A percentile compares a stretch with the other conserved stretches of the same genome.
phyloP scores from a whole-genome alignment of 2,329 filamentous ascomycete species.

The Pseudocercospora crystallina region DNA sequence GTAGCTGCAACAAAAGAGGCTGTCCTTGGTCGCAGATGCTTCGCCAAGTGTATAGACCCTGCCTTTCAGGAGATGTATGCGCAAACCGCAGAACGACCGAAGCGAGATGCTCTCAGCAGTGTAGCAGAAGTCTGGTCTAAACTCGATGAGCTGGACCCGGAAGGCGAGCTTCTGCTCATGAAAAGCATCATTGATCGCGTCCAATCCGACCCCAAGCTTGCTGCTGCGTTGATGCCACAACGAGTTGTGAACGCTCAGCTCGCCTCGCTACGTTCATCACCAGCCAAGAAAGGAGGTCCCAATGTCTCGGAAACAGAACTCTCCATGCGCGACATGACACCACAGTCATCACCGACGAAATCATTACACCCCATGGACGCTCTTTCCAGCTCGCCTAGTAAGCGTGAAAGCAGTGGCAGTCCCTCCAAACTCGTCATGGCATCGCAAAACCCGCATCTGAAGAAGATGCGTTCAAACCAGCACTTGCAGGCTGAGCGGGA shows the following conservation, averaged over 20 bases:
- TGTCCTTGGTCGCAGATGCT: slow-evolving; percentile 75
- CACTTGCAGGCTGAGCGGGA: slow-evolving; percentile 43
- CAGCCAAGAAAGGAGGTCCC: slow-evolving; percentile 24
- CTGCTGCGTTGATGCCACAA: slow-evolving; percentile 44
- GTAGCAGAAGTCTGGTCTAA: slow-evolving; percentile 83
- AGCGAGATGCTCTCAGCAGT: slow-evolving; percentile 78
- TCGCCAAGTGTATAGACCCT: slow-evolving; percentile 77
- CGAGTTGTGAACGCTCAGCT: slow-evolving; percentile 37
- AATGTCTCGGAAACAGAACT: slow-evolving; percentile 22
- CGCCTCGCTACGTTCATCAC: slow-evolving; percentile 32
- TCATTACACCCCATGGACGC: slow-evolving; percentile 11
- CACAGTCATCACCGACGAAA: slow-evolving; percentile 30
- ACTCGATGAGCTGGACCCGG: slow-evolving; percentile 83
- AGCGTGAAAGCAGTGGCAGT: slow-evolving; percentile 21
- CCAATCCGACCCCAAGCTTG: slow-evolving; percentile 66
- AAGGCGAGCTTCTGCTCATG: slow-evolving; percentile 83
- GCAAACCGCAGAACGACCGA: slow-evolving; percentile 63
- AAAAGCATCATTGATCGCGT: slow-evolving; percentile 74
- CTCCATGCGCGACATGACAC: slow-evolving; percentile 24
- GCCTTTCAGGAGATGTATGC: slow-evolving; percentile 82
- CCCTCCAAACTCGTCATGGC: slow-evolving; percentile 70
- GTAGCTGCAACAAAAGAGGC: slow-evolving; percentile 68
- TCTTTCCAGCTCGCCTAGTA: slow-evolving; percentile 22
- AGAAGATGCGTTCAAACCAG: slow-evolving; percentile 62
- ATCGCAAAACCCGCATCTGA: slow-evolving; percentile 81